Percentiles rank a stretch among this genome's conserved stretches.
Conservation (phyloP, 306 rosid species). For the Cucurbita pepo region DNA sequence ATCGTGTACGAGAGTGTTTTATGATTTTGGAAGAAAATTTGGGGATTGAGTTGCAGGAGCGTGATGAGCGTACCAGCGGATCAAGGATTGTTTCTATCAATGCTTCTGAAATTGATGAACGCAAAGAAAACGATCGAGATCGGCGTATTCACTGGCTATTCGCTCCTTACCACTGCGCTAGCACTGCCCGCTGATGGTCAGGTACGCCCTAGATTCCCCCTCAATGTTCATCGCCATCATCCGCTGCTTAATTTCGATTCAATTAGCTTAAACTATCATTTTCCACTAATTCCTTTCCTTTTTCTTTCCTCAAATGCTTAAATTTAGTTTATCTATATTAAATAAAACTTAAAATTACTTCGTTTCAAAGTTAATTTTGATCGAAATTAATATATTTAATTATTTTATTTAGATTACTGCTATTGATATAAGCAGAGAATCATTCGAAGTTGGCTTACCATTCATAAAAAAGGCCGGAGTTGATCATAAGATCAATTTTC, state of each 20-base stretch:
- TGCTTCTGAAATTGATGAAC: slow-evolving; percentile 37
- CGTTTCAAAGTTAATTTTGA: too few relatives aligned
- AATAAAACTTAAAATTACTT: too few relatives aligned
- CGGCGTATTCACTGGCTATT: slow-evolving; percentile 57
- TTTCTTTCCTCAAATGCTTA: too few relatives aligned
- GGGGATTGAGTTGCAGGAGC: slow-evolving; percentile 15
- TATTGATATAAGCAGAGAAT: slow-evolving; percentile 23
- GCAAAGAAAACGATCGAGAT: slow-evolving; percentile 44
- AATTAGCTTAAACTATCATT: too few relatives aligned
- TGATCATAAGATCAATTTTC: slow-evolving; percentile 37
- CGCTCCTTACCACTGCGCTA: slow-evolving; percentile 50
- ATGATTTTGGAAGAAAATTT: too few relatives aligned
- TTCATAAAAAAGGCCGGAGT: slow-evolving; percentile 39
- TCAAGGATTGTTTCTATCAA: slow-evolving; percentile 33
- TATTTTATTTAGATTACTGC: slow-evolving; percentile 18
- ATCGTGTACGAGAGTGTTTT: too few relatives aligned
- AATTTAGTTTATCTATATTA: too few relatives aligned
- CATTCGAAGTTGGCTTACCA: slow-evolving; percentile 34
- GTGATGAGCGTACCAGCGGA: slow-evolving; percentile 31
- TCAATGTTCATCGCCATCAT: neutral
- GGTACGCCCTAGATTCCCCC: slow-evolving; percentile 6
- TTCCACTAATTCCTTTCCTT: too few relatives aligned
- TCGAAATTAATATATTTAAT: neutral
- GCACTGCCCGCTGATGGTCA: slow-evolving; percentile 35
- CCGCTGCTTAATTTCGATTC: too few relatives aligned